Evolutionary conservation across 306 rosid genomes (phyloP).

Genomic region (Acacia crassicarpa): DNA sequence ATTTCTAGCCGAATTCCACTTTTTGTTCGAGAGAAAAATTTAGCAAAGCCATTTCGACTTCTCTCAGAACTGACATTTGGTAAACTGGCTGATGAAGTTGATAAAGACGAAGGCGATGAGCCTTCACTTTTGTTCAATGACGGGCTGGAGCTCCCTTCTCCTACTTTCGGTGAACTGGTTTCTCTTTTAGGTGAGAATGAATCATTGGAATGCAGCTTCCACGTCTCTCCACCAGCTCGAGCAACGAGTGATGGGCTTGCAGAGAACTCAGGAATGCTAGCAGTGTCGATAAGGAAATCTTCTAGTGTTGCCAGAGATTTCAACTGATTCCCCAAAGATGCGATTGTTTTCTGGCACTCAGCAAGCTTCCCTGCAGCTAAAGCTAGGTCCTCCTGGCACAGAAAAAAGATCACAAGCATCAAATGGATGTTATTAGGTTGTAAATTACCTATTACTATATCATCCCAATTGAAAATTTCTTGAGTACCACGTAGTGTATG

Average conservation of each 20-base stretch:
- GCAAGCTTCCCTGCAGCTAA: constrained; percentile 88
- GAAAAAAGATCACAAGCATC: constrained; percentile 16
- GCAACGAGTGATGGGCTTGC: constrained; percentile 42
- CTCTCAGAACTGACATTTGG: constrained; percentile 62
- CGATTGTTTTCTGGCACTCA: constrained; percentile 87
- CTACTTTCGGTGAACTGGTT: constrained; percentile 34
- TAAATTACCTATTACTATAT: background rate
- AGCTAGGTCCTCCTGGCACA: constrained; percentile 72
- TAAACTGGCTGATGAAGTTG: constrained; percentile 41
- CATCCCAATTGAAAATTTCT: background rate
- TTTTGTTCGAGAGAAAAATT: constrained; percentile 70
- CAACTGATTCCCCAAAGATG: constrained; percentile 79
- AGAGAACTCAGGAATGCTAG: constrained; percentile 50
- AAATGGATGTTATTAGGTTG: background rate
- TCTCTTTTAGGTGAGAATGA: constrained; percentile 61
- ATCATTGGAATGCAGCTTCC: constrained; percentile 46
- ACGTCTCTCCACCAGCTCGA: constrained; percentile 36
- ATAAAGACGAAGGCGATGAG: constrained; percentile 45
- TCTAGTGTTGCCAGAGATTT: constrained; percentile 72
- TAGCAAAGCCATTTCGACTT: constrained; percentile 73
- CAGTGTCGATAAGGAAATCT: constrained; percentile 71
- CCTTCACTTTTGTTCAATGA: constrained; percentile 37
- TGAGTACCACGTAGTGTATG: background rate
- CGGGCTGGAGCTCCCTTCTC: constrained; percentile 37
- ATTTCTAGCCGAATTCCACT: constrained; percentile 67